phyloP scores from a whole-genome alignment of 331 rosid genomes.

The Prunus yedoensis region DNA sequence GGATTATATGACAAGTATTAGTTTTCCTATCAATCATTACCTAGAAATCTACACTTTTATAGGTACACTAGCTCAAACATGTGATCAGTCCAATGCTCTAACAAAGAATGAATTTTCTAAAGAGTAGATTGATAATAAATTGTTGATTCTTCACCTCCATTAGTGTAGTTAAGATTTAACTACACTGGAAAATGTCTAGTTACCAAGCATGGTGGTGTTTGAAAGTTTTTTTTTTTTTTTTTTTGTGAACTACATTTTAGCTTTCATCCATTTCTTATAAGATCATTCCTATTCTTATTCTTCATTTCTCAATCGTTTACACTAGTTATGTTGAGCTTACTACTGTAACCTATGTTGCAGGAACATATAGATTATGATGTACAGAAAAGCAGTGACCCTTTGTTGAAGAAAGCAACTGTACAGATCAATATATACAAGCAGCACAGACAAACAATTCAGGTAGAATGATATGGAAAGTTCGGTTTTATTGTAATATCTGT shows the following conservation, averaged over 20 bases:
- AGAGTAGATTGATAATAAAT: background rate
- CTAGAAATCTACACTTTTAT: background rate
- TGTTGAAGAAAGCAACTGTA: constrained; percentile 65
- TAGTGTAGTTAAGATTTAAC: background rate
- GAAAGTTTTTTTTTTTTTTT: too few relatives aligned
- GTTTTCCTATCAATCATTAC: background rate
- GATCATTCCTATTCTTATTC: too few relatives aligned
- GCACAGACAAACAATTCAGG: constrained; percentile 97
- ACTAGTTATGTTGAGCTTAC: too few relatives aligned
- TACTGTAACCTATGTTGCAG: constrained; percentile 38
- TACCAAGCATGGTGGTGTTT: background rate
- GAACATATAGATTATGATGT: constrained; percentile 76
- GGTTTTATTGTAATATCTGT: background rate
- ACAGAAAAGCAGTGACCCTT: constrained; percentile 66
- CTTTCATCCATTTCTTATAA: too few relatives aligned
- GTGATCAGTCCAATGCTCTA: background rate
- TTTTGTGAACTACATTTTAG: too few relatives aligned
- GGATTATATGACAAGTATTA: background rate
- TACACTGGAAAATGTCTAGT: background rate
- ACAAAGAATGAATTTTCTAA: background rate
- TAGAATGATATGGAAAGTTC: constrained; percentile 11
- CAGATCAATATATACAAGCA: constrained; percentile 81
- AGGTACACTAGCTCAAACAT: background rate
- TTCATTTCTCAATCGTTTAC: too few relatives aligned
- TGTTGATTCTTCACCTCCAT: background rate